Percentiles rank a stretch among this genome's conserved stretches.
Conservation (phyloP, 2,329 filamentous ascomycete species). For the Trichoderma atrobrunneum region DNA sequence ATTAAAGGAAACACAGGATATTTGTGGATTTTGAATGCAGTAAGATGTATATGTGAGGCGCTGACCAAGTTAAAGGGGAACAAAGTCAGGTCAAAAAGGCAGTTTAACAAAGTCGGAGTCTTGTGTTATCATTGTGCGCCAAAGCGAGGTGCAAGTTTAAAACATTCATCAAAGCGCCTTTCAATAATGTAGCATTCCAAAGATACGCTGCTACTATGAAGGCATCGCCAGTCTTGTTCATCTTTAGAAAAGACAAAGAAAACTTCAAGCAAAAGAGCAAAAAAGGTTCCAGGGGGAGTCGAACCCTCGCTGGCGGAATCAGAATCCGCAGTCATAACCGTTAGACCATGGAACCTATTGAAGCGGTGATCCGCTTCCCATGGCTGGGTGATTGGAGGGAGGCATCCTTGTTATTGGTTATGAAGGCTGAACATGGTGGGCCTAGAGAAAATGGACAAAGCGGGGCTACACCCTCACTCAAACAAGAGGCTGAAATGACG, state of each 20-base stretch:
- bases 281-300: slow-evolving; percentile 17
- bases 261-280: not conserved
- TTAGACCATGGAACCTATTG: slow-evolving; percentile 20
- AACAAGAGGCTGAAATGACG: not conserved
- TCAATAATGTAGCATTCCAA: not conserved
- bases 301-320: slow-evolving; percentile 23
- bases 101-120: not conserved
- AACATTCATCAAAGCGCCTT: not conserved
- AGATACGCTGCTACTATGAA: not conserved
- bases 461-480: not conserved
- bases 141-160: not conserved
- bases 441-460: not conserved
- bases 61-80: not conserved
- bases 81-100: not conserved
- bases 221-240: not conserved
- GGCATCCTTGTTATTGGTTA: not conserved
- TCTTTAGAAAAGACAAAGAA: no score
- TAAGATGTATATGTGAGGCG: not conserved
- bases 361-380: slow-evolving; percentile 16
- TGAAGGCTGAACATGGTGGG: not conserved
- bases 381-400: slow-evolving; percentile 1
- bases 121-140: not conserved
- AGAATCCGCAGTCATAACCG: slow-evolving; percentile 23
- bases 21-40: not conserved
- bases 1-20: not conserved